phyloP scores from a whole-genome alignment of 768 basidiomycete species.

The Royoungia palumana region DNA sequence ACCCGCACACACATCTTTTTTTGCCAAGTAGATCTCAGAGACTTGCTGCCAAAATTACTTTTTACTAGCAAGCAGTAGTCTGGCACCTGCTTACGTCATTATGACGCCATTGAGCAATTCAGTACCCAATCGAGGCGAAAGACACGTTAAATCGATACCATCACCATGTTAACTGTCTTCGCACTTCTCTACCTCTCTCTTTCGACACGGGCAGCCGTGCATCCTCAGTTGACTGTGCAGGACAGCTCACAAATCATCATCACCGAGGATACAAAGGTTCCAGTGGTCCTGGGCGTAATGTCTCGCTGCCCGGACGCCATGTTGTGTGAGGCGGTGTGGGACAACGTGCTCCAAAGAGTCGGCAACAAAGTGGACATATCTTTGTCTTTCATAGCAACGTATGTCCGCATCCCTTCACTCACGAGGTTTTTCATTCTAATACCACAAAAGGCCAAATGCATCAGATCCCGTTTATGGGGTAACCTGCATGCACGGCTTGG shows the following conservation, averaged over 20 bases:
- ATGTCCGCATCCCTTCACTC: constrained; percentile 28
- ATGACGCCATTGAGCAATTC: constrained; percentile 25
- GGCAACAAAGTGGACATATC: constrained; percentile 62
- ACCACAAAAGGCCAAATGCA: constrained; percentile 49
- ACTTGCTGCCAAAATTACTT: constrained; percentile 1
- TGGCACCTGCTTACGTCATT: constrained; percentile 23
- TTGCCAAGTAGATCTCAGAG: constrained; percentile 3
- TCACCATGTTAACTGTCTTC: constrained; percentile 21
- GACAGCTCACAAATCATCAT: constrained; percentile 11
- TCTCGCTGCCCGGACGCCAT: constrained; percentile 79
- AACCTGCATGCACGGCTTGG: constrained; percentile 72
- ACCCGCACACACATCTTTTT: constrained; percentile 11
- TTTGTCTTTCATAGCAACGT: constrained; percentile 75
- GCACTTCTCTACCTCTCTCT: constrained; percentile 16
- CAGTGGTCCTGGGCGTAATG: constrained; percentile 59
- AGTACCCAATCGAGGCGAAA: background rate
- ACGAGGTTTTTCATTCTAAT: constrained; percentile 11
- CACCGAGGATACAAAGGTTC: constrained; percentile 39
- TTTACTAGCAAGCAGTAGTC: background rate
- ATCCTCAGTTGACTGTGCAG: constrained; percentile 20
- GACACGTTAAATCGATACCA: constrained; percentile 10
- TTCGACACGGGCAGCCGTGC: constrained; percentile 10
- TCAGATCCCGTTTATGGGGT: constrained; percentile 73
- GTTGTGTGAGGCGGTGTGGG: constrained; percentile 74
- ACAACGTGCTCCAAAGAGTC: constrained; percentile 63